Base-by-base conservation (phyloP, 768 basidiomycete species). In the Collybia sp. region DNA sequence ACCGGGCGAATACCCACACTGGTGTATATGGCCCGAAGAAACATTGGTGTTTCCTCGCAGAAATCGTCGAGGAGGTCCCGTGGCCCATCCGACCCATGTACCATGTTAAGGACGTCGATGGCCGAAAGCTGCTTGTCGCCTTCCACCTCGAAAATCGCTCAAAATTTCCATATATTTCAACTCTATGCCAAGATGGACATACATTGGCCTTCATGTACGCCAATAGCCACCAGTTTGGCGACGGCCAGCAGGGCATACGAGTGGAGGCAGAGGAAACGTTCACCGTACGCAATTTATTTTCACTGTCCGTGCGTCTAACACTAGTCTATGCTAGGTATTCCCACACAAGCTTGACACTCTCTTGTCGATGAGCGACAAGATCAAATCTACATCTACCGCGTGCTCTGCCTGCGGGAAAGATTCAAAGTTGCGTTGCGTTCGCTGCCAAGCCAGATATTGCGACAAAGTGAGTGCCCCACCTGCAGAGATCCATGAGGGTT, bases 1-100 rank as follows among this genome's bases (percentile, higher is more conserved):
- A 55, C 40, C 44, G 52, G 15, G 45, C 47, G 11, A 48, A 19
- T 11, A 15, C 1, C 31, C 6, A 18, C 13, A 13, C 35, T 10
- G 51, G 51, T 2, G 20, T 48, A 18, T 17, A 44, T 13, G 2
- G 34, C 30, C 54, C 56, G 5, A 38, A n/a, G 2, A 41, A 34
- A 15, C 56, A 57, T 43, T 57, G 56, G 56, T 57, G 56, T 39
- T 46, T 55, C 43, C 41, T 57, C 17, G 54, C 45, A 12, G 56
- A 57, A 33, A 50, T 57, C 37, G 44, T 49, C 9, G 45, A 47
- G 17, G 12, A 20, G 2, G 11, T 44, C 15, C 20, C 42, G 4
- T 53, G 49, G 40, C 25, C 25, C 25, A 12, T 34, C 1, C 55
- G 56, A 15, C 47, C 50, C 1, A 39, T 40, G 34, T 47, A 50